Evolutionary conservation across 441 rosid species (phyloP).

Genomic region (Arabidopsis lyrata): DNA sequence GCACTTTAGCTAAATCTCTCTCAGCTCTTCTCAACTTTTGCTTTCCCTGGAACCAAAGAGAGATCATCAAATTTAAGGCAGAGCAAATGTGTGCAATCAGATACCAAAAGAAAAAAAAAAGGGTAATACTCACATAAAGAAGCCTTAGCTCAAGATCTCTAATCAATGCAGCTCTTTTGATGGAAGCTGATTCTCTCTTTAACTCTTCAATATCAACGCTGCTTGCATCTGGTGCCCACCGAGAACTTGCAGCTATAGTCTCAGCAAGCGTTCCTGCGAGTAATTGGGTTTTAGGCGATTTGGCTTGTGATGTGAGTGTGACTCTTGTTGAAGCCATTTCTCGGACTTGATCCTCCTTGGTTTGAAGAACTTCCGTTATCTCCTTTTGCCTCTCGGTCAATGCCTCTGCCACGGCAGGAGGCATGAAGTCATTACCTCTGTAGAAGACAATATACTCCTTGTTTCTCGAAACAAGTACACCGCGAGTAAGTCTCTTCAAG

Average conservation of each 20-base stretch:
- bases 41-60: slow-evolving; percentile 60
- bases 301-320: slow-evolving; percentile 45
- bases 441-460: slow-evolving; percentile 90
- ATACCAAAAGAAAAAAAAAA: not conserved
- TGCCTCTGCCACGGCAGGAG: slow-evolving; percentile 63
- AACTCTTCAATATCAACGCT: slow-evolving; percentile 63
- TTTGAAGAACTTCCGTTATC: slow-evolving; percentile 56
- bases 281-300: slow-evolving; percentile 47
- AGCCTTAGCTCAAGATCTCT: slow-evolving; percentile 70
- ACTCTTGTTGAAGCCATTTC: slow-evolving; percentile 50
- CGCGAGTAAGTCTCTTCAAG: slow-evolving; percentile 85
- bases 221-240: slow-evolving; percentile 72
- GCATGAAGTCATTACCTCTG: slow-evolving; percentile 95
- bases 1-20: slow-evolving; percentile 73
- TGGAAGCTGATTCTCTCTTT: slow-evolving; percentile 62
- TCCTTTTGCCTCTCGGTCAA: slow-evolving; percentile 69
- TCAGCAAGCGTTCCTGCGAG: slow-evolving; percentile 91
- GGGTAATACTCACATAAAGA: slow-evolving; percentile 60
- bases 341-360: slow-evolving; percentile 82
- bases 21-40: slow-evolving; percentile 69
- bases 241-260: slow-evolving; percentile 78
- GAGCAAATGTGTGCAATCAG: not conserved
- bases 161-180: slow-evolving; percentile 59
- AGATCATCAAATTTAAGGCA: slow-evolving; percentile 29
- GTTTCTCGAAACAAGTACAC: slow-evolving; percentile 85